phyloP scores from a whole-genome alignment of 2,329 filamentous ascomycete species.

The Gaeumannomyces tritici region DNA sequence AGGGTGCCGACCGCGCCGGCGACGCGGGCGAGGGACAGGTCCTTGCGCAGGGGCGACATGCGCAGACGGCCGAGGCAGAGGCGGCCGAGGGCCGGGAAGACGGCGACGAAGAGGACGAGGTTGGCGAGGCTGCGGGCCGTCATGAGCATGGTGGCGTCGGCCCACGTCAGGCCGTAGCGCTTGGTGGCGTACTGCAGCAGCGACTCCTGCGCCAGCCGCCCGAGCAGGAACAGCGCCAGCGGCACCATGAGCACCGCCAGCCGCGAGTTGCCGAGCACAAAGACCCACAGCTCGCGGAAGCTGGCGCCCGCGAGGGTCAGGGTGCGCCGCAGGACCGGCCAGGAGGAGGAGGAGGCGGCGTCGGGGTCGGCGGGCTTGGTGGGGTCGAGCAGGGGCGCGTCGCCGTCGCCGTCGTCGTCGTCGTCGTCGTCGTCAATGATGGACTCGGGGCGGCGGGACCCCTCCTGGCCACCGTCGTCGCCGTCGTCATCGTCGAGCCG shows the following conservation, averaged over 20 bases:
- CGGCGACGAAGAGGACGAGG: slow-evolving; percentile 24
- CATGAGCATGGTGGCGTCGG: slow-evolving; percentile 29
- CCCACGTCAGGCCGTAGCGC: slow-evolving; percentile 39
- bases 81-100: slow-evolving; percentile 25
- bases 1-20: slow-evolving; percentile 18
- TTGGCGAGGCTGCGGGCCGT: slow-evolving; percentile 27
- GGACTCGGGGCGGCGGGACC: neutral
- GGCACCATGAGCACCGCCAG: slow-evolving; percentile 28
- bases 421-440: neutral
- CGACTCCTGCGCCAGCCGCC: slow-evolving; percentile 24
- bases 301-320: neutral
- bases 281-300: slow-evolving; percentile 25
- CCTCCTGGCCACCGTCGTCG: slow-evolving; percentile 7
- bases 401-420: neutral
- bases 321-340: neutral
- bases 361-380: neutral
- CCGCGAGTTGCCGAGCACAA: slow-evolving; percentile 27
- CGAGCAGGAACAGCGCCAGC: slow-evolving; percentile 20
- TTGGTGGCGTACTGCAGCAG: slow-evolving; percentile 44
- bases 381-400: neutral
- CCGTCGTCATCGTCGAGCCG: slow-evolving; percentile 8
- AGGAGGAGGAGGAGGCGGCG: neutral
- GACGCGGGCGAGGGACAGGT: slow-evolving; percentile 27
- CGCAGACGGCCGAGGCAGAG: slow-evolving; percentile 19
- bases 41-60: slow-evolving; percentile 24